Evolutionary conservation across 495 filamentous ascomycete species (phyloP), one percentile per base, ranked within the genome.

Genomic region (Aspergillus egyptiacus): DNA sequence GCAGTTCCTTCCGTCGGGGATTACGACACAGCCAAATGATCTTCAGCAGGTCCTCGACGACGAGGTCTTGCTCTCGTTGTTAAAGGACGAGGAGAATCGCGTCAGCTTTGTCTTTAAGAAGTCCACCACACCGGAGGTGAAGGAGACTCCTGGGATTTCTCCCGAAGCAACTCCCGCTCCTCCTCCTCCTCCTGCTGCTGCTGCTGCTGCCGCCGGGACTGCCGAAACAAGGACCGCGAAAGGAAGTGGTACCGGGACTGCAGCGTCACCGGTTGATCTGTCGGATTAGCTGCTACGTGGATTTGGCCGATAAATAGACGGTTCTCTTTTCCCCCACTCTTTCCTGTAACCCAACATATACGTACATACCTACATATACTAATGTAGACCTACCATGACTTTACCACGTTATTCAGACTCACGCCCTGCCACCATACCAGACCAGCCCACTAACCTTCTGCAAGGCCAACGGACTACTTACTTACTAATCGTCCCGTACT

Each of bases 91-190:
- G 44, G 79, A 71, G 47, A 77, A 78, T 50, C 62, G 74, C 20
- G 65, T 89, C 37, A 73, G 75, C 6, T 90, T 80, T 63, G 69
- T 89, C 9, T 86, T 90, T 60, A 78, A 81, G 42, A 90, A 87
- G 60, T 72, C 67, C 2, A 66, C 54, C 37, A 53, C 46, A 28
- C 58, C 61, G 2, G 61, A 65, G 23, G 50, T 64, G 13, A 59
- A 57, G 42, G 40, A 44, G n/a, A n/a, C n/a, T n/a, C n/a, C n/a
- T n/a, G n/a, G n/a, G n/a, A n/a, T n/a, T n/a, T n/a, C n/a, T n/a
- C n/a, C n/a, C n/a, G n/a, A n/a, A n/a, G n/a, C n/a, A n/a, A n/a
- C n/a, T n/a, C n/a, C n/a, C n/a, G n/a, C n/a, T 19, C 18, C 15
- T 19, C 18, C 20, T 20, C 24, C 27, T 30, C 23, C 3, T 34